Evolutionary conservation across 148 eudicot species (phyloP).

Genomic region (Camellia sinensis): DNA sequence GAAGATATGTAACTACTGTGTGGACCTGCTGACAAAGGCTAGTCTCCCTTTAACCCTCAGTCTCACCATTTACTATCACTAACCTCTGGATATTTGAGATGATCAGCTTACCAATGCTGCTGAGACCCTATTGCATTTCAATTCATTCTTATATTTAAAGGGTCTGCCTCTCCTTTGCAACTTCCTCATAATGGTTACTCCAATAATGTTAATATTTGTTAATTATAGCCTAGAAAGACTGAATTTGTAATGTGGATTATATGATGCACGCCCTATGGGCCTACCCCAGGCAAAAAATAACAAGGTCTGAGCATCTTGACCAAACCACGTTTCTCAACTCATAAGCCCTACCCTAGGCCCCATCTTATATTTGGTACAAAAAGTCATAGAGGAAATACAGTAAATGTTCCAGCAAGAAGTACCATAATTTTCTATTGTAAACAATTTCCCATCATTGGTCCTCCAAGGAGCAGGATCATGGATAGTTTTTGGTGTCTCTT

Average conservation of each 20-base stretch:
- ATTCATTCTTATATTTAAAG: neutral
- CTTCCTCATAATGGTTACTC: neutral
- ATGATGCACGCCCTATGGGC: neutral
- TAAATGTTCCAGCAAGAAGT: neutral
- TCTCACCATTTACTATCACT: neutral
- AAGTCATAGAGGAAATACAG: neutral
- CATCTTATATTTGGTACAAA: neutral
- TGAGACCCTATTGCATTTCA: neutral
- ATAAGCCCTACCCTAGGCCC: neutral
- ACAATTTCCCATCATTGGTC: neutral
- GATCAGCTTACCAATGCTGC: neutral
- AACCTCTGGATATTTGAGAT: too few species aligned
- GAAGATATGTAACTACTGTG: neutral
- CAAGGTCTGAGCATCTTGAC: neutral
- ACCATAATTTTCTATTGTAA: neutral
- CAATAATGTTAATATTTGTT: neutral
- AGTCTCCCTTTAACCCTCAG: neutral
- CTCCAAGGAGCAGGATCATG: neutral
- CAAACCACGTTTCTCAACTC: neutral
- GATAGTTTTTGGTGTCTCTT: conserved; percentile 9
- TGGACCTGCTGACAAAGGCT: neutral
- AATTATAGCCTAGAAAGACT: neutral
- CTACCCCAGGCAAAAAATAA: neutral
- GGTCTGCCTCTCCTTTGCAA: neutral
- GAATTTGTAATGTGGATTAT: neutral